These are phyloP conservation scores for Melanogaster broomeanus DNA, from an alignment of 768 basidiomycete genomes.

Conservation along the genomic window DNA sequence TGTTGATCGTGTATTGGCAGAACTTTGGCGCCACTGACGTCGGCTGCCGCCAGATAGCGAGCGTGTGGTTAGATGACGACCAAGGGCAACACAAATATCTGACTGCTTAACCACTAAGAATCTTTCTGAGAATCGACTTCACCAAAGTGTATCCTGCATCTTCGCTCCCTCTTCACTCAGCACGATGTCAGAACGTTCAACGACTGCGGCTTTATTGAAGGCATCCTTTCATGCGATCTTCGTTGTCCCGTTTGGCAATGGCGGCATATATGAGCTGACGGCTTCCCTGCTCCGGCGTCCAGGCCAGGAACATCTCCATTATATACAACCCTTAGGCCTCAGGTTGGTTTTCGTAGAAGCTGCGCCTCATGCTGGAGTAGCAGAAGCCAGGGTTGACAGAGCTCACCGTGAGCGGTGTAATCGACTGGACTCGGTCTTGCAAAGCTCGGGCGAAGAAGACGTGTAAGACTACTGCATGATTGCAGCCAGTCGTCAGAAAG, in stretches of 20 bases:
- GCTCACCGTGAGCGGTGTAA: slow-evolving; percentile 24
- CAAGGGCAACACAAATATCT: too few relatives aligned
- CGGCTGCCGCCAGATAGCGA: too few relatives aligned
- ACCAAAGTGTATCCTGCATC: slow-evolving; percentile 35
- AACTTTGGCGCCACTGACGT: too few relatives aligned
- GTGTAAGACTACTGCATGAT: slow-evolving; percentile 33
- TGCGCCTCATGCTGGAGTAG: slow-evolving; percentile 24
- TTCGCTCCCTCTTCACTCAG: slow-evolving; percentile 29
- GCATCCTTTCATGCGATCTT: slow-evolving; percentile 21
- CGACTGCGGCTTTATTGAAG: slow-evolving; percentile 6
- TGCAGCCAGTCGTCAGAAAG: too few relatives aligned
- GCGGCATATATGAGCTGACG: slow-evolving; percentile 36
- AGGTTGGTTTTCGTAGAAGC: background rate
- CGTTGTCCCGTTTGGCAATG: slow-evolving; percentile 22
- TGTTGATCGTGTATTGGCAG: too few relatives aligned
- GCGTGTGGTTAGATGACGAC: too few relatives aligned
- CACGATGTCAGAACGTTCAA: slow-evolving; percentile 37
- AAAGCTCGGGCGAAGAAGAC: slow-evolving; percentile 33
- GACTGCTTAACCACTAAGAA: too few relatives aligned
- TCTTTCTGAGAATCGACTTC: slow-evolving; percentile 5
- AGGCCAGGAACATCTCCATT: slow-evolving; percentile 10
- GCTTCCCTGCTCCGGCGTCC: slow-evolving; percentile 34
- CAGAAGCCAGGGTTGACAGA: slow-evolving; percentile 34
- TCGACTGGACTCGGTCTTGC: slow-evolving; percentile 16
- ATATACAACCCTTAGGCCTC: background rate